phyloP scores from a whole-genome alignment of 2,329 filamentous ascomycete genomes.

The Magnaporthiopsis rhizophila region DNA sequence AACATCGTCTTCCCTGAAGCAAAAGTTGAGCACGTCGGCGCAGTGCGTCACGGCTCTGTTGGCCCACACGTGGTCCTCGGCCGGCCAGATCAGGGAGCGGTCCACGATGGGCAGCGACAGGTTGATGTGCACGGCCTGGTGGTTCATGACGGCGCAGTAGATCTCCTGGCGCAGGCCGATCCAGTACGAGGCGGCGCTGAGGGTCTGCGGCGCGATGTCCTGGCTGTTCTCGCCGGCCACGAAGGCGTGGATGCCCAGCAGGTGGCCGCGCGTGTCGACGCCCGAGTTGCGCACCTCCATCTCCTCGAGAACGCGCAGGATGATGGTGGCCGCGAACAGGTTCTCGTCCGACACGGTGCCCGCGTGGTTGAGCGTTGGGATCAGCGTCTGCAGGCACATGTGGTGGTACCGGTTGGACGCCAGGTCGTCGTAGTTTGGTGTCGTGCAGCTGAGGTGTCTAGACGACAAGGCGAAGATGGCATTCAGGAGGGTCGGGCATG shows the following conservation, averaged over 20 bases:
- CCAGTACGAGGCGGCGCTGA: slow-evolving; percentile 48
- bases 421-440: slow-evolving; percentile 34
- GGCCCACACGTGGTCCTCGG: slow-evolving; percentile 48
- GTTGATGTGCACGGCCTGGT: slow-evolving; percentile 38
- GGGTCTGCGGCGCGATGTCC: slow-evolving; percentile 27
- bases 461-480: slow-evolving; percentile 50
- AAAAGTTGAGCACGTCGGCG: slow-evolving; percentile 56
- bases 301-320: slow-evolving; percentile 49
- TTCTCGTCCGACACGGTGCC: slow-evolving; percentile 38
- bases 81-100: slow-evolving; percentile 32
- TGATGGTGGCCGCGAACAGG: slow-evolving; percentile 46
- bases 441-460: slow-evolving; percentile 42
- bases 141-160: slow-evolving; percentile 43
- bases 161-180: slow-evolving; percentile 52
- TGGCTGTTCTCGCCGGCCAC: slow-evolving; percentile 33
- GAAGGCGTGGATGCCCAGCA: slow-evolving; percentile 38
- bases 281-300: slow-evolving; percentile 37
- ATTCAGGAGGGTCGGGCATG: slow-evolving; percentile 43
- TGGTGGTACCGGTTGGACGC: slow-evolving; percentile 45
- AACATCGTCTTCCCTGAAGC: slow-evolving; percentile 38
- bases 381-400: slow-evolving; percentile 38
- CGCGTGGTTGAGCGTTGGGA: slow-evolving; percentile 37
- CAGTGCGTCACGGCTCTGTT: slow-evolving; percentile 55
- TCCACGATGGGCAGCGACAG: slow-evolving; percentile 43
- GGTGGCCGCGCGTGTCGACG: slow-evolving; percentile 37